Base-by-base conservation (phyloP, 1,284 basidiomycete species). In the Apiotrichum laibachii region DNA sequence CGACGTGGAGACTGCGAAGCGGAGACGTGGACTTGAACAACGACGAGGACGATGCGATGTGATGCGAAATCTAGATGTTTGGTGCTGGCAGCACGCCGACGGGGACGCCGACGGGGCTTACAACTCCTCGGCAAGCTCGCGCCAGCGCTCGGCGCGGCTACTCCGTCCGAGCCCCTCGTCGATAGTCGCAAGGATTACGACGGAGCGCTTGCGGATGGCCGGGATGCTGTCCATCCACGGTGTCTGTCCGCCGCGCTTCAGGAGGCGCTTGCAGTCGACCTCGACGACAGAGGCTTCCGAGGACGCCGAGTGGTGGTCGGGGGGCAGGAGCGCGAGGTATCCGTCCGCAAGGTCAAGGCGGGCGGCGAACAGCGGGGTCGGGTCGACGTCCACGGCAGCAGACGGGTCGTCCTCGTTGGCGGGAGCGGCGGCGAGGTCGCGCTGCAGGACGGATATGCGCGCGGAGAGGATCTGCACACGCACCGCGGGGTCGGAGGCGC, bases 401-500 rank as follows among this genome's bases (percentile, higher is more conserved):
- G 37, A 22, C 11, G 37, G n/a, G 46, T 31, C 18, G 34, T 40
- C 37, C 35, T 18, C n/a, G 39, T 18, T 42, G 13, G 8, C 2
- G 40, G 40, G 26, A n/a, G 31, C 21, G n/a, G 18, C 18, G 9
- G 22, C n/a, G 12, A 44, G n/a, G 16, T 50, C 57, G 5, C 46
- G 33, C 53, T 53, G 33, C 6, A 74, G 62, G 8, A 72, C 53
- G 31, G 69, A 63, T 7, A 74, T 54, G 40, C 67, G 67, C 7
- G 72, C 69, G 7, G 63, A 58, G 39, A 76, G 62, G 12, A 76
- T 64, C 45, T 66, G 67, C 19, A 72, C 65, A 4, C 69, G 62
- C 35, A 65, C 46, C 0, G 37, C 49, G 4, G 63, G 63, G 35
- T 57, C 57, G 0, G 48, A 18, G 5, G 50, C 49, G 22, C 48